Evolutionary conservation across 176 grass and related monocot genomes (phyloP), one percentile per base, ranked within the genome.

Genomic region (Bolboschoenus planiculmis): DNA sequence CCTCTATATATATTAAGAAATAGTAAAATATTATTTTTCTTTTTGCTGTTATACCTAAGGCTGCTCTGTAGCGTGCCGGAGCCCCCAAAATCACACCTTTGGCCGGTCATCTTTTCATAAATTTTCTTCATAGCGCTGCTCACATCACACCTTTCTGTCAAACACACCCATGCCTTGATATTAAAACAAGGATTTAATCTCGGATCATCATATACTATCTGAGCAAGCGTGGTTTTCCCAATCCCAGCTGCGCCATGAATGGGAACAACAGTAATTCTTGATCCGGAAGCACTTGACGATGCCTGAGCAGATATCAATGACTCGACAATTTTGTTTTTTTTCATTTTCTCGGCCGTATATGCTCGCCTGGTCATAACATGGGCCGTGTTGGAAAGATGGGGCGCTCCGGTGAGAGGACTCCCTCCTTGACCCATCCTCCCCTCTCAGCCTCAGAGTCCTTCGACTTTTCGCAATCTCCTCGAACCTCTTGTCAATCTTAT

Each of bases 151-250:
- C n/a, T 16, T 14, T 72, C 76, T 7, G 67, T 68, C 56, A 91
- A 50, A 13, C 48, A 78, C 34, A 83, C 83, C 85, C 89, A 91
- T 56, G 83, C 67, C 58, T 13, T 91, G 53, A 81, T 57, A 21
- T 50, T 6, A 54, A 87, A 87, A 35, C 10, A 14, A 7, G 6
- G 6, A 2, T 56, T 11, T 36, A 83, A 42, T 20, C n/a, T 2
- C 4, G 14, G 16, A 85, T 90, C 77, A 24, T 71, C 1, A 46
- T 67, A 87, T n/a, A 85, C 83, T 9, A 73, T 9, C 13, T 78
- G 27, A 10, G 83, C 85, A 27, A 91, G 83, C 5, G 83, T 83
- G 15, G 89, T 91, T 77, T 91, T 91, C 47, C 89, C 89, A 13
- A 91, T 85, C 11, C 89, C 89, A 10, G 83, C 78, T 0, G 13